Base-by-base conservation (phyloP, 495 filamentous ascomycete species). In the Aspergillus cavernicola region DNA sequence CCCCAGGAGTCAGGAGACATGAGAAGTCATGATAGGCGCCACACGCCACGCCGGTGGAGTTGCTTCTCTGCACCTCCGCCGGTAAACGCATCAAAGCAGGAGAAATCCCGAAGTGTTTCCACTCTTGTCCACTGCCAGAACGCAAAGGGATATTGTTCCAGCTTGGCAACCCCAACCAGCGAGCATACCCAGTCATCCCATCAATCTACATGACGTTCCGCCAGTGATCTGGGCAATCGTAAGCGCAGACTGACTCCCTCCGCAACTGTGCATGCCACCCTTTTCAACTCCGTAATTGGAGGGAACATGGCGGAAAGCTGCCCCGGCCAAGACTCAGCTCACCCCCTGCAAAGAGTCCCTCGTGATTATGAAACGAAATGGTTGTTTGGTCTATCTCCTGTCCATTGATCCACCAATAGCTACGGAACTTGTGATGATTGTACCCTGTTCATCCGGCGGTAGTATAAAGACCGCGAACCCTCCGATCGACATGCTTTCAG, bases 381-480 rank as follows among this genome's bases (percentile, higher is more conserved):
- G 23, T 16, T 16, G 39, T 44, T 29, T 44, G 29, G 29, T 15
- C 31, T 16, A 36, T 36, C 18, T 15, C 29, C 20, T 37, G 18
- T 37, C 2, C 39, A 52, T 52, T 36, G 50, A 42, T 52, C 50
- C 50, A 52, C 50, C 50, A 52, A 52, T 52, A 5, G 31, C 6
- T 16, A 18, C 2, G 20, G 31, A 43, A n/a, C 12, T 12, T 19
- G 2, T 10, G 38, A n/a, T 16, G 16, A 3, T 1, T 15, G 15
- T 5, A 43, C 38, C 11, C 16, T 23, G 4, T 13, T 23, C 18
- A 8, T 32, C 37, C 13, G 23, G 16, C 43, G 31, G n/a, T 18
- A 33, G 29, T 51, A 51, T 42, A 41, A 51, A 33, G n/a, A 12
- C 15, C 48, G 20, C 37, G 37, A 50, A 41, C 36, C 9, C 16